These are phyloP conservation scores for Plantago coronopus DNA, from an alignment of 305 asterid genomes.

Conservation along the genomic window DNA sequence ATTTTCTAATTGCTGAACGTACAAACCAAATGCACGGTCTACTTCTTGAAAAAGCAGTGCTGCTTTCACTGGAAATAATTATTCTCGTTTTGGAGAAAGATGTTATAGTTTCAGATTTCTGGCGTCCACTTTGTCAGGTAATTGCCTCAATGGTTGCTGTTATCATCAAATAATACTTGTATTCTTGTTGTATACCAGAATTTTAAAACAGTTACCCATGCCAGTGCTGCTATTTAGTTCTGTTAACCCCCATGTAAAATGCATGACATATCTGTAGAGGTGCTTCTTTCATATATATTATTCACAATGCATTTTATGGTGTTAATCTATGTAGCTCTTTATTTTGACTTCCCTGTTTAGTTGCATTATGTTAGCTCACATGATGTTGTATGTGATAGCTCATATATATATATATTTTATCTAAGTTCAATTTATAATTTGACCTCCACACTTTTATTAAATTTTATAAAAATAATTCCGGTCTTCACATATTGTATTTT, in stretches of 20 bases:
- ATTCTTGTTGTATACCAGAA: constrained; percentile 12
- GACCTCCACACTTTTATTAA: no score
- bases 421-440: no score
- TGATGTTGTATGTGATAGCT: no score
- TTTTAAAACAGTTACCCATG: constrained; percentile 7
- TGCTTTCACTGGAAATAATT: constrained; percentile 75
- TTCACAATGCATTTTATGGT: no score
- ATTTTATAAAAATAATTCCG: no score
- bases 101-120: constrained; percentile 60
- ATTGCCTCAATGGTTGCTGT: constrained; percentile 12
- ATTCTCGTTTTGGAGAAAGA: constrained; percentile 86
- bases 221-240: neutral
- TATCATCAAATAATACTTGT: constrained; percentile 10
- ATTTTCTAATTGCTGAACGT: constrained; percentile 58
- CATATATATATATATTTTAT: no score
- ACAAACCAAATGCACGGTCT: constrained; percentile 75
- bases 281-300: no score
- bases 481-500: no score
- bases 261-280: no score
- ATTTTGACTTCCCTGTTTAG: no score
- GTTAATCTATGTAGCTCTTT: no score
- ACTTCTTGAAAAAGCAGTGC: constrained; percentile 75
- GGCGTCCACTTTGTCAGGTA: constrained; percentile 97
- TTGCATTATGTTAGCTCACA: no score
- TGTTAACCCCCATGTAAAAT: neutral